Evolutionary conservation across 768 basidiomycete species (phyloP).

Genomic region (Pleurotus ostreatus): DNA sequence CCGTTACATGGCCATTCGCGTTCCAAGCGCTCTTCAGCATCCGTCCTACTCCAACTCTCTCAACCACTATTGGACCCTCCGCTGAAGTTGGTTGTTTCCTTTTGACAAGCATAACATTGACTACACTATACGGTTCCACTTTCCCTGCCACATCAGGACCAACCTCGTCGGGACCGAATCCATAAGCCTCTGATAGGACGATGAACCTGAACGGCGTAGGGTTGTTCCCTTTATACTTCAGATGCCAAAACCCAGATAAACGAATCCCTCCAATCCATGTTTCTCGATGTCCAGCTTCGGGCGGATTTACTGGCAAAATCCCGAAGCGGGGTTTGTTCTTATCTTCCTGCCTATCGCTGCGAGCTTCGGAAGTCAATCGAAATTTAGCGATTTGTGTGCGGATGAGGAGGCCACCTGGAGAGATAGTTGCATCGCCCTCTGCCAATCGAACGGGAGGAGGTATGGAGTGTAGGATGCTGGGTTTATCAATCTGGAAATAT

Average conservation of each 20-base stretch:
- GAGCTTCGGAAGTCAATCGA: neutral
- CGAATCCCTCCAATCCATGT: neutral
- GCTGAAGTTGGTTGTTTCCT: neutral
- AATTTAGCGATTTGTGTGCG: neutral
- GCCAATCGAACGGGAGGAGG: neutral
- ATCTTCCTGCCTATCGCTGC: neutral
- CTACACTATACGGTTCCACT: neutral
- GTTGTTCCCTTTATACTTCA: neutral
- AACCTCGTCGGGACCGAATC: neutral
- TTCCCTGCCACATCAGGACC: neutral
- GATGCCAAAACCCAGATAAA: neutral
- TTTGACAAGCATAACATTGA: conserved; percentile 1
- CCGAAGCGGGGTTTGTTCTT: neutral
- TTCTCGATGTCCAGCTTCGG: neutral
- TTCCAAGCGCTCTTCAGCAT: conserved; percentile 4
- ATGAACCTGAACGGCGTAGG: neutral
- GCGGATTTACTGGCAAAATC: neutral
- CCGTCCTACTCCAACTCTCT: neutral
- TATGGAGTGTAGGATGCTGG: neutral
- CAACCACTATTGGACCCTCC: neutral
- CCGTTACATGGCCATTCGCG: neutral
- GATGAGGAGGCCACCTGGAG: neutral
- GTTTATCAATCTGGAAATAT: neutral
- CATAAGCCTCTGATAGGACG: conserved; percentile 2
- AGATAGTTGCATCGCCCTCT: neutral